Conservation (phyloP, 108 stramenopile genomes). For the Parietichytrium sp. region DNA sequence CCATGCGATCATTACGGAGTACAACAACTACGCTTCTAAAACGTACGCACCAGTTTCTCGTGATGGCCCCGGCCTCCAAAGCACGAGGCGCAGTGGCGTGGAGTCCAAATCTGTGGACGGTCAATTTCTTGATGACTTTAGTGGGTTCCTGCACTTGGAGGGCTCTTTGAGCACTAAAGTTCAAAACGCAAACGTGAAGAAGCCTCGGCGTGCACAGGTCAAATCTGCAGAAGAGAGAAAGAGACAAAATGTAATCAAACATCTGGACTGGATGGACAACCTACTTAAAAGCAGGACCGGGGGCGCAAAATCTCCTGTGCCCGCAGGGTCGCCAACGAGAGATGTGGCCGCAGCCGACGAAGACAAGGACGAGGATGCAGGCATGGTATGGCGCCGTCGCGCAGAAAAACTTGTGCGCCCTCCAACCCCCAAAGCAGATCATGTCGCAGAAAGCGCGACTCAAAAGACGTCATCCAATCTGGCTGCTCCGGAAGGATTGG, state of each 20-base stretch:
- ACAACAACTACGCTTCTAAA: slow-evolving; percentile 52
- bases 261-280: slow-evolving; percentile 30
- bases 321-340: no score
- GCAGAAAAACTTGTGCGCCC: slow-evolving; percentile 43
- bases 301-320: no score
- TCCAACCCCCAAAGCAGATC: slow-evolving; percentile 49
- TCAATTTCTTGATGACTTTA: neutral
- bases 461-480: no score
- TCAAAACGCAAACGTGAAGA: neutral
- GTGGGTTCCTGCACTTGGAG: neutral
- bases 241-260: neutral
- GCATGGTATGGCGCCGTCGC: slow-evolving; percentile 32
- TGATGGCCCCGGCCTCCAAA: slow-evolving; percentile 45
- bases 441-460: no score
- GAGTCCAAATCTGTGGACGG: neutral
- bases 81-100: neutral
- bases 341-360: neutral
- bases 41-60: slow-evolving; percentile 63
- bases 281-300: neutral
- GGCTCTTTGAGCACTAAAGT: neutral
- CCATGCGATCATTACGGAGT: slow-evolving; percentile 64
- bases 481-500: neutral
- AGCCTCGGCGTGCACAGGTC: neutral
- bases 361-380: neutral
- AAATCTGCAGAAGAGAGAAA: neutral